Evolutionary conservation across 108 stramenopile species (phyloP).

Genomic region (Pinguiococcus pyrenoidosus): DNA sequence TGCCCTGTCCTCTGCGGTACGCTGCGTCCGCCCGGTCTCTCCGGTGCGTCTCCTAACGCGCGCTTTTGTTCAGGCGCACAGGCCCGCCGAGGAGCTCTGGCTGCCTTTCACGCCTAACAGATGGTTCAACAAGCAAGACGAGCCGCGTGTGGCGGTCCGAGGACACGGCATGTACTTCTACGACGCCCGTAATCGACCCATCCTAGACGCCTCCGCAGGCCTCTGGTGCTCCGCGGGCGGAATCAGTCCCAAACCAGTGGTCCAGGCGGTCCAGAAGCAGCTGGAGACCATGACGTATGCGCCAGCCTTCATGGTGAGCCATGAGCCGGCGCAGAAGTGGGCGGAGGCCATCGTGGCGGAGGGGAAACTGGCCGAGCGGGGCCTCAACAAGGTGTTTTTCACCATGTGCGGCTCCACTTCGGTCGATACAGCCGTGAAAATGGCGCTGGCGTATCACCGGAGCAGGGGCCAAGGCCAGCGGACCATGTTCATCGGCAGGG

Average conservation of each 20-base stretch:
- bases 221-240: conserved; percentile 11
- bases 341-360: not conserved
- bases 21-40: too few species aligned
- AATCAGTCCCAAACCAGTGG: conserved; percentile 3
- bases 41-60: too few species aligned
- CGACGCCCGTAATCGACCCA: not conserved
- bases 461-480: not conserved
- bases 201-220: conserved; percentile 4
- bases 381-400: conserved; percentile 1
- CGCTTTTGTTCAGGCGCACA: too few species aligned
- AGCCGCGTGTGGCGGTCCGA: not conserved
- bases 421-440: conserved; percentile 10
- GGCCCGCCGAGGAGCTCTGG: too few species aligned
- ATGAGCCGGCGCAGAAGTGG: not conserved
- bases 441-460: conserved; percentile 6
- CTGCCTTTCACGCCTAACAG: conserved; percentile 5
- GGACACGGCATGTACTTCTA: conserved; percentile 1
- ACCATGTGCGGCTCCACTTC: conserved; percentile 9
- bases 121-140: not conserved
- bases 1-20: too few species aligned
- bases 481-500: conserved; percentile 1
- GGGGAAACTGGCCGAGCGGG: not conserved
- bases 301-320: conserved; percentile 3
- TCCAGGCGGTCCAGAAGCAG: conserved; percentile 9
- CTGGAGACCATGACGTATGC: conserved; percentile 1